Base-by-base conservation (phyloP, 2,329 filamentous ascomycete species). In the Eurotiales sp. region DNA sequence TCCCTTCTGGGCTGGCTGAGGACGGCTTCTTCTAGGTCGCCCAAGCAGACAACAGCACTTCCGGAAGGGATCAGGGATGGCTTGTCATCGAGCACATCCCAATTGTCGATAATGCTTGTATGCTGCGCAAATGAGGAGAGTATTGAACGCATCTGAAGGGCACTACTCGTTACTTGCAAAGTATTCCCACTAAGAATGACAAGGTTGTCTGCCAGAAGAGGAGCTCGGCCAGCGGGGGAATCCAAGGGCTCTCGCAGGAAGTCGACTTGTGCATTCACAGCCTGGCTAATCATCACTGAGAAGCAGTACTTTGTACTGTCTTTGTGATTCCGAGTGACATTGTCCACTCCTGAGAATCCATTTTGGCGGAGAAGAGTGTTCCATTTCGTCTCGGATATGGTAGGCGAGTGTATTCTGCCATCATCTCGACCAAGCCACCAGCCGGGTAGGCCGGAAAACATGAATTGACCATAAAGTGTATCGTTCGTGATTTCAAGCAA, bases 401-500 rank as follows among this genome's bases (percentile, higher is more conserved):
- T 41, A 11, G 46, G 46, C 15, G 25, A 30, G 8, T 11, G 42
- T 7, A 15, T 8, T 21, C 46, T 19, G 5, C 37, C 46, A 12
- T 49, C 46, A 8, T 49, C 37, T 17, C 5, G 29, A 14, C 64
- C 64, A 2, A 61, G 52, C 69, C 68, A 73, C 72, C 69, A 74
- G 0, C 70, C 70, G 0, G 67, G 60, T 0, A 74, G 54, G 1
- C 58, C 56, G 2, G 69, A 66, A 45, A 69, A 63, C 4, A 68
- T 55, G 23, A 64, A 45, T 8, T 41, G 21, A 1, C 51, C n/a
- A 8, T 56, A 39, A 45, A 59, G 21, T 57, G 56, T 3, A 32
- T 39, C 14, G 15, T 36, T 8, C 2, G 61, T 65, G 2, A 72
- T 53, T 50, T 81, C 77, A 5, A 72, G 50, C 0, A 78, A 42